These are phyloP conservation scores for Colletotrichum musicola DNA, from an alignment of 2,329 filamentous ascomycete species.

Conservation along the genomic window DNA sequence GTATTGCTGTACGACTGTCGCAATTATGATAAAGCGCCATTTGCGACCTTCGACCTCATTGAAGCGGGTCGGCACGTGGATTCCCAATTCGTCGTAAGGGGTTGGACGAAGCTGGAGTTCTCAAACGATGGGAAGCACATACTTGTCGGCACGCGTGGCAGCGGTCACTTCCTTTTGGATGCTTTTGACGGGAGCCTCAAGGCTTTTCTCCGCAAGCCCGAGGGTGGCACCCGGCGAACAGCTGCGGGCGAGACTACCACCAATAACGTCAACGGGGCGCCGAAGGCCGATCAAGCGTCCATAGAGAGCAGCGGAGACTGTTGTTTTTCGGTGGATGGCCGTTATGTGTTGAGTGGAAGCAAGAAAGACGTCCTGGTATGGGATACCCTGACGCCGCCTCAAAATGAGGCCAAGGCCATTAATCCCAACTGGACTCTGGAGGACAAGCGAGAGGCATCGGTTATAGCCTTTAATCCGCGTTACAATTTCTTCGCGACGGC, in stretches of 20 bases:
- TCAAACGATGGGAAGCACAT: slow-evolving; percentile 94
- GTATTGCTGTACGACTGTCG: slow-evolving; percentile 93
- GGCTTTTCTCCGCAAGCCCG: slow-evolving; percentile 75
- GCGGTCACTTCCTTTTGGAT: slow-evolving; percentile 92
- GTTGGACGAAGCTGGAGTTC: slow-evolving; percentile 94
- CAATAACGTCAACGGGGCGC: slow-evolving; percentile 49
- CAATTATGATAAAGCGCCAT: slow-evolving; percentile 93
- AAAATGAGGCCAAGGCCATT: slow-evolving; percentile 67
- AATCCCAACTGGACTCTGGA: slow-evolving; percentile 74
- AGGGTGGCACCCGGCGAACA: slow-evolving; percentile 64
- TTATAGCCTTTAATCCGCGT: slow-evolving; percentile 89
- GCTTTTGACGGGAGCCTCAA: slow-evolving; percentile 87
- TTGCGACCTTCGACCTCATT: slow-evolving; percentile 85
- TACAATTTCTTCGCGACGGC: slow-evolving; percentile 93
- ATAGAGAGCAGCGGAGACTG: slow-evolving; percentile 79
- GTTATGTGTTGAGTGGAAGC: slow-evolving; percentile 87
- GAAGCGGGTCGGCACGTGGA: slow-evolving; percentile 64
- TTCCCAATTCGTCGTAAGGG: slow-evolving; percentile 70
- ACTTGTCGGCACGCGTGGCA: slow-evolving; percentile 84
- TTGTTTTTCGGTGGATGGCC: slow-evolving; percentile 90
- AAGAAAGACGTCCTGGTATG: slow-evolving; percentile 84
- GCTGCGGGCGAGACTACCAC: slow-evolving; percentile 64
- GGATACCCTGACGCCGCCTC: slow-evolving; percentile 76
- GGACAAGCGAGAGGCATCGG: slow-evolving; percentile 76
- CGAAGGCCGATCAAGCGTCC: slow-evolving; percentile 58